phyloP scores from a whole-genome alignment of 2,329 filamentous ascomycete species.

The Alternaria brassicicola region DNA sequence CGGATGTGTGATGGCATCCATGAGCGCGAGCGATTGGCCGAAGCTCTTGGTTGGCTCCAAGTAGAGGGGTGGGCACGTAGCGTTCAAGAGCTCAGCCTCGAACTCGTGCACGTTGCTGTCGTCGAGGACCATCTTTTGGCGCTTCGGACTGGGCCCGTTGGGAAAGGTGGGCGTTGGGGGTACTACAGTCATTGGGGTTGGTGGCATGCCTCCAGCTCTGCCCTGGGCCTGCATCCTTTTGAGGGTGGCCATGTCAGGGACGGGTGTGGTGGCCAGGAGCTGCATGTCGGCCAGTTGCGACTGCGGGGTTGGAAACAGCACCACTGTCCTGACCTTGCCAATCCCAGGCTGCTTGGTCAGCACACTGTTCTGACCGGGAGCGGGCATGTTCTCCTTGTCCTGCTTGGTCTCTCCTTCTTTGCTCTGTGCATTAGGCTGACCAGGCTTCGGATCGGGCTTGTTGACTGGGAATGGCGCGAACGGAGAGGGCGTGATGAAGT shows the following conservation, averaged over 20 bases:
- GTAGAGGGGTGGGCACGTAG: slow-evolving; percentile 75
- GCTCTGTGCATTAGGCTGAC: slow-evolving; percentile 26
- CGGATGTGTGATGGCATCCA: slow-evolving; percentile 76
- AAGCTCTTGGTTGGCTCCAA: slow-evolving; percentile 75
- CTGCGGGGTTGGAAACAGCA: slow-evolving; percentile 82
- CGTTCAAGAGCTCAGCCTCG: slow-evolving; percentile 76
- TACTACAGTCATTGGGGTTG: slow-evolving; percentile 64
- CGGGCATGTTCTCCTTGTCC: slow-evolving; percentile 65
- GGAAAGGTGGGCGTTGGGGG: slow-evolving; percentile 64
- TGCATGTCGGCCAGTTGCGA: slow-evolving; percentile 77
- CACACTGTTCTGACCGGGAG: slow-evolving; percentile 55
- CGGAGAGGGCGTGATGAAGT: slow-evolving; percentile 86
- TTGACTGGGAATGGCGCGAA: slow-evolving; percentile 71
- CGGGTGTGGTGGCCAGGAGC: slow-evolving; percentile 74
- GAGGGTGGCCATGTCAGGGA: slow-evolving; percentile 56
- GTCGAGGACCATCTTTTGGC: slow-evolving; percentile 76
- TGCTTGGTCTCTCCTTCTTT: slow-evolving; percentile 37
- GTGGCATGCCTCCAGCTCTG: slow-evolving; percentile 62
- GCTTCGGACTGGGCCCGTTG: slow-evolving; percentile 71
- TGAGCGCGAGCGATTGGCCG: slow-evolving; percentile 71
- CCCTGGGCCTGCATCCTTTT: slow-evolving; percentile 56
- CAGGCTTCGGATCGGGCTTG: slow-evolving; percentile 35
- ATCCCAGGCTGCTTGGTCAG: slow-evolving; percentile 54
- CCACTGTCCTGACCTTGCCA: slow-evolving; percentile 72
- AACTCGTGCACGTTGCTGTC: slow-evolving; percentile 73